Evolutionary conservation across 805 yeast species (phyloP), one percentile per base, ranked within the genome.

Genomic region (Wickerhamomyces tratensis): DNA sequence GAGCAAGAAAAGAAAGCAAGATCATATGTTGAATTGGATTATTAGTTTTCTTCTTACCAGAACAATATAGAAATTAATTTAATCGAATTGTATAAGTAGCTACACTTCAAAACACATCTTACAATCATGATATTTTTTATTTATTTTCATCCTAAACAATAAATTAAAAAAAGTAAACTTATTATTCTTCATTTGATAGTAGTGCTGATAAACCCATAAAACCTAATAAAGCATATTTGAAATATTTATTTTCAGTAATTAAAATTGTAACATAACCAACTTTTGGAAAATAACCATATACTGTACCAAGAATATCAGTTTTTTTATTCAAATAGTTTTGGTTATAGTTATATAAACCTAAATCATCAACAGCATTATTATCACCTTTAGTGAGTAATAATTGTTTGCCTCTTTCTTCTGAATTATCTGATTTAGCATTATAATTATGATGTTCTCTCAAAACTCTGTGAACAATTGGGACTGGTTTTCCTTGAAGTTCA

Each of bases 391-490:
- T 93, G 46, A 93, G 71, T 40, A 93, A 62, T 40, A 81, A 67
- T 62, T 89, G 96, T 57, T 78, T 27, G 5, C 30, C 30, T 20
- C 4, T 65, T 26, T 54, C 50, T 35, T 56, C 47, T 44, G 51
- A 14, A 44, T 39, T 20, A 38, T 44, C 8, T 48, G 47, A 7
- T 48, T 51, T 39, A 54, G 58, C 11, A 43, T 50, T 13, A 5
- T 44, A 41, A 42, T 64, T 65, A 45, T 74, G 79, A 57, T 93
- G 98, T 51, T 86, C 91, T 54, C 96, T 75, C 57, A 93, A 61
- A 0, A 93, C 96, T 53, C 98, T 76, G 59, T 93, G 98, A 33
- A 93, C 98, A 58, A 93, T 93, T n/a, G 98, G 98, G 36, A 93
- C 89, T 15, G 76, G 68, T 57, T 86, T 79, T 6, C 80, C 84